A percentile compares a stretch with the other conserved stretches of the same genome.
phyloP scores from a whole-genome alignment of 192 early-diverging fungal species.

The Linnemannia schmuckeri region DNA sequence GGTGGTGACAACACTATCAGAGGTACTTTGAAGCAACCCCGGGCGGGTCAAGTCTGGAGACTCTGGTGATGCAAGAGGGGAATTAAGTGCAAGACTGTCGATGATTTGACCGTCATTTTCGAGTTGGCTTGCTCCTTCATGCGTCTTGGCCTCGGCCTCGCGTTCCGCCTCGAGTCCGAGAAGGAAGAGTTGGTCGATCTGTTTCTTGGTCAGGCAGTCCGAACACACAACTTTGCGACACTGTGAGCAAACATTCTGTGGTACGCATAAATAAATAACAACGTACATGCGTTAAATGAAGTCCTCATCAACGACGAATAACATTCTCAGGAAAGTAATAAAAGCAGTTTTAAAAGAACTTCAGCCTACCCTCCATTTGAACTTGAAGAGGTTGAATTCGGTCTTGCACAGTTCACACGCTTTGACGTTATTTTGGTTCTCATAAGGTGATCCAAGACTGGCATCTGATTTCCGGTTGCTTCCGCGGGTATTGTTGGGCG shows the following conservation, averaged over 20 bases:
- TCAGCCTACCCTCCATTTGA: constrained; percentile 57
- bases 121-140: background rate
- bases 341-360: background rate
- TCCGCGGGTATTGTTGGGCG: constrained; percentile 3
- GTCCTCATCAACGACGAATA: background rate
- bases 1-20: constrained; percentile 21
- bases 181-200: constrained; percentile 52
- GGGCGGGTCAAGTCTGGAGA: constrained; percentile 5
- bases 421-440: constrained; percentile 29
- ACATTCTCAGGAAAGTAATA: background rate
- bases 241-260: constrained; percentile 50
- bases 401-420: constrained; percentile 54
- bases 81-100: background rate
- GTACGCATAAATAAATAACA: background rate
- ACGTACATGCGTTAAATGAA: background rate
- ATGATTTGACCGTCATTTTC: background rate
- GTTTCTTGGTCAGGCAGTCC: constrained; percentile 61
- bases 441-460: constrained; percentile 10
- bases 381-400: constrained; percentile 59
- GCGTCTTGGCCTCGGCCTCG: constrained; percentile 27
- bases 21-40: constrained; percentile 15
- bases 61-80: background rate
- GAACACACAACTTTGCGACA: constrained; percentile 56
- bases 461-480: constrained; percentile 27
- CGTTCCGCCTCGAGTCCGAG: constrained; percentile 42